Evolutionary conservation across 192 early-diverging fungal species (phyloP), one percentile per base, ranked within the genome.

Genomic region (Entomortierella chlamydospora): DNA sequence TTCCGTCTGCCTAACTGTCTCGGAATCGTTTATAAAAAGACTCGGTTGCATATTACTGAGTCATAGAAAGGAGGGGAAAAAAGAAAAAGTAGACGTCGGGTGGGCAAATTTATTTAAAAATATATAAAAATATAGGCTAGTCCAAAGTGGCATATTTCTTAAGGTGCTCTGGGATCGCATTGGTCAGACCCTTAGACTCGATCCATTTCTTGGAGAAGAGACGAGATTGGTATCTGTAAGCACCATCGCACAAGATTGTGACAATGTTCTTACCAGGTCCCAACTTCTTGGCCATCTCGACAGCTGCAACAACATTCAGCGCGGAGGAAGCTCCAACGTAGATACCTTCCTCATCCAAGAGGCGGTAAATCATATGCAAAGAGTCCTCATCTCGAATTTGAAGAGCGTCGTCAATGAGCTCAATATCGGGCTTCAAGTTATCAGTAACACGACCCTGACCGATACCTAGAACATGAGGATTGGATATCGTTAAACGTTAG

Each of bases 391-490:
- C 97, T 0, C 91, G 90, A 50, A 96, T 91, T 77, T 85, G 85
- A 20, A 98, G 73, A 1, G 96, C 94, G 59, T 91, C 94, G 54
- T 96, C 95, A 33, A 98, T 85, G 47, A 95, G 73, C 17, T 90
- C 86, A 12, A 95, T 77, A 66, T 97, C 95, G 12, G 86, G 89
- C 59, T 89, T 84, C 61, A 98, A 87, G 83, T 98, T 98, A 28
- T 91, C 91, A 9, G 97, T 98, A 33, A 98, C 86, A 52, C 97
- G 92, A 37, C 96, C 97, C 83, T 97, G 96, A 34, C 97, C 97
- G 67, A 98, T 98, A 33, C 68, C 68, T 70, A 54, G 12, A 54
- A 11, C 2, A 31, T 18, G 23, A 11, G 33, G 53, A 37, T 33
- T 53, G 7, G n/a, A 52, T 10, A 34, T 52, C 15, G 50, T 52